Evolutionary conservation across 176 grass and related monocot genomes (phyloP).

Genomic region (Coix lacrymajobi): DNA sequence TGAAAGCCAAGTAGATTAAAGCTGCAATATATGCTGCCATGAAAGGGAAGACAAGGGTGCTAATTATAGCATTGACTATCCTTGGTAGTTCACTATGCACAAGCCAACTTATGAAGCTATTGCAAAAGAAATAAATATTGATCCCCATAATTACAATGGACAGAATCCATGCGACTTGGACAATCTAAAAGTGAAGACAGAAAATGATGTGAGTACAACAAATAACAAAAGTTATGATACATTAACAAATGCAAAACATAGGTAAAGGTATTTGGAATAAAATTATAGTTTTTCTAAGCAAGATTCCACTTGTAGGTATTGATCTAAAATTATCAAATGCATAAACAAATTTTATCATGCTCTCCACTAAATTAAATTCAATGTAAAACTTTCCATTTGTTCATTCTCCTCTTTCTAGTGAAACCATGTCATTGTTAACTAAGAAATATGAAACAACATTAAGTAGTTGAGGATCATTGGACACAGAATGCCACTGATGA

Average conservation of each 20-base stretch:
- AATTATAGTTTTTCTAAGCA: not conserved
- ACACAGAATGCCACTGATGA: not conserved
- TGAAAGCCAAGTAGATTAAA: conserved; percentile 53
- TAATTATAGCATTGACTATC: conserved; percentile 37
- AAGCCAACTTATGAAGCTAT: conserved; percentile 48
- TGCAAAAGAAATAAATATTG: conserved; percentile 72
- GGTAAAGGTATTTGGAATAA: not conserved
- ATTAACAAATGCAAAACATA: not conserved
- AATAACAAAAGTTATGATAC: not conserved
- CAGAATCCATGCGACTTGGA: conserved; percentile 54
- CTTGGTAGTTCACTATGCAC: conserved; percentile 47
- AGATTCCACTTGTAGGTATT: not conserved
- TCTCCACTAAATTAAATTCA: not conserved
- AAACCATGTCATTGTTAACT: not conserved
- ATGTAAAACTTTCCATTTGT: not conserved
- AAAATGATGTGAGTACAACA: conserved; percentile 11
- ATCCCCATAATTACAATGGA: conserved; percentile 45
- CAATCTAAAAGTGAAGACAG: conserved; percentile 40
- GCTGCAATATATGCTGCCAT: conserved; percentile 58
- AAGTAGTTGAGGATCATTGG: not conserved
- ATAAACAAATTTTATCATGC: not conserved
- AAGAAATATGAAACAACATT: not conserved
- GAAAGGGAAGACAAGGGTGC: conserved; percentile 60
- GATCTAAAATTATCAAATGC: not conserved
- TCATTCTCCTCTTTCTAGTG: not conserved